Conservation (phyloP, 768 basidiomycete genomes). For the Suillus variegatus region DNA sequence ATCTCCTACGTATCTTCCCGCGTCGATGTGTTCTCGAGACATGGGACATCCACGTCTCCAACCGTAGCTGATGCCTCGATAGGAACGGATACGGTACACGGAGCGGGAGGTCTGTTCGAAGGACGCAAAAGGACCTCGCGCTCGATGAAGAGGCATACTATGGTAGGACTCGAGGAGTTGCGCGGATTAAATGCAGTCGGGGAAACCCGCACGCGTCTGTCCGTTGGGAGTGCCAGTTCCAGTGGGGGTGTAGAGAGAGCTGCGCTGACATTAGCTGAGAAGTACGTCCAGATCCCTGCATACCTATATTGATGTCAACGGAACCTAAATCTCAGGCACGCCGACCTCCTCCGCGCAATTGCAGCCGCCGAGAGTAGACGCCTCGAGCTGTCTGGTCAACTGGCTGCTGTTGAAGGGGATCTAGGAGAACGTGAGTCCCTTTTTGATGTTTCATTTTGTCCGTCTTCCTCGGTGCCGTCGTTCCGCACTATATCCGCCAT, state of each 20-base stretch:
- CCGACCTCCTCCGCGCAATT: slow-evolving; percentile 79
- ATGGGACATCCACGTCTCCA: not conserved
- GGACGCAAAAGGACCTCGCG: not conserved
- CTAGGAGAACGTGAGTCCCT: slow-evolving; percentile 55
- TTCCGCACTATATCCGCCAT: slow-evolving; percentile 7
- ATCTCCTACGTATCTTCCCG: slow-evolving; percentile 22
- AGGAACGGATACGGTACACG: not conserved
- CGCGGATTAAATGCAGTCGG: not conserved
- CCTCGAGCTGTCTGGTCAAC: slow-evolving; percentile 76
- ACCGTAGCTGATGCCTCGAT: not conserved
- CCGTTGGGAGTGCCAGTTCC: not conserved
- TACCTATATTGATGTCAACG: not conserved
- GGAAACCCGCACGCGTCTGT: too few species aligned
- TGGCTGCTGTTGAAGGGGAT: slow-evolving; percentile 72
- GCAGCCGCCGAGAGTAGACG: slow-evolving; percentile 87
- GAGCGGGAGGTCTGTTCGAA: not conserved
- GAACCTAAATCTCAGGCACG: slow-evolving; percentile 53
- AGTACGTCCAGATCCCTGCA: slow-evolving; percentile 43
- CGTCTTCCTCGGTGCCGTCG: not conserved
- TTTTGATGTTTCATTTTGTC: not conserved
- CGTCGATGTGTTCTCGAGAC: slow-evolving; percentile 5
- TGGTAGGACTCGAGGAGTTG: not conserved
- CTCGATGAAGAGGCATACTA: slow-evolving; percentile 3
- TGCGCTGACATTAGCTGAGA: slow-evolving; percentile 71
- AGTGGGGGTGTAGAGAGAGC: slow-evolving; percentile 21